phyloP scores from a whole-genome alignment of 208 protist species.

The Leishmania braziliensis region DNA sequence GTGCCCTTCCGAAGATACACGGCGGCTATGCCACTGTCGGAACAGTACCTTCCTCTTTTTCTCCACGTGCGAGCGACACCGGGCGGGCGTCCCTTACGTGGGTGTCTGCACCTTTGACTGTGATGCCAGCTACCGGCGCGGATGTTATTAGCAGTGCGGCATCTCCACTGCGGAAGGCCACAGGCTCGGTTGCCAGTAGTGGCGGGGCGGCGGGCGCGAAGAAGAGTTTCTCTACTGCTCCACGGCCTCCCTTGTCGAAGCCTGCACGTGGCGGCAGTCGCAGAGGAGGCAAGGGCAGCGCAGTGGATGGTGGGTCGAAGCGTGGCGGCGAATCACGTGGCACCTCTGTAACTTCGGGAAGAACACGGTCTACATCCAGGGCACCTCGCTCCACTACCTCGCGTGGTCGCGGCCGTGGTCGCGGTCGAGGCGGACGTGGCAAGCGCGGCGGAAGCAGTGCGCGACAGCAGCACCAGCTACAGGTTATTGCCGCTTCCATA shows the following conservation, averaged over 20 bases:
- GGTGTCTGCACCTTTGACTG: background rate
- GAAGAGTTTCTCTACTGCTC: slow-evolving; percentile 14
- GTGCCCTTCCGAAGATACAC: slow-evolving; percentile 19
- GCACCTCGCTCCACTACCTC: slow-evolving; percentile 4
- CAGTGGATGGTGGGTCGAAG: background rate
- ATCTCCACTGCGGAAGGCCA: slow-evolving; percentile 10
- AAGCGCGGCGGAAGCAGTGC: slow-evolving; percentile 14
- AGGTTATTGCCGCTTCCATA: slow-evolving; percentile 19
- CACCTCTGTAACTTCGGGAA: slow-evolving; percentile 5
- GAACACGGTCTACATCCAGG: slow-evolving; percentile 3
- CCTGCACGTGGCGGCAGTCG: slow-evolving; percentile 1
- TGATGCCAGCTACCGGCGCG: background rate
- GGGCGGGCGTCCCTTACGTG: slow-evolving; percentile 7
- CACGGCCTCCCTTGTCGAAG: slow-evolving; percentile 7
- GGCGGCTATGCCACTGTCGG: background rate
- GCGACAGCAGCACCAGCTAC: slow-evolving; percentile 20
- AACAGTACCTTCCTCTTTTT: background rate
- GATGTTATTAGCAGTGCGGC: slow-evolving; percentile 1
- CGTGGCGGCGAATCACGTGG: slow-evolving; percentile 2
- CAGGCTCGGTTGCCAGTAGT: slow-evolving; percentile 27
- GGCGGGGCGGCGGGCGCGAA: slow-evolving; percentile 5
- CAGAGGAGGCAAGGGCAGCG: slow-evolving; percentile 8
- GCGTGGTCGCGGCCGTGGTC: slow-evolving; percentile 5
- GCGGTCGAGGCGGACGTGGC: slow-evolving; percentile 4
- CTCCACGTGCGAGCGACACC: background rate